Evolutionary conservation across 2,329 filamentous ascomycete species (phyloP).

Genomic region (Trichoderma citrinoviride): DNA sequence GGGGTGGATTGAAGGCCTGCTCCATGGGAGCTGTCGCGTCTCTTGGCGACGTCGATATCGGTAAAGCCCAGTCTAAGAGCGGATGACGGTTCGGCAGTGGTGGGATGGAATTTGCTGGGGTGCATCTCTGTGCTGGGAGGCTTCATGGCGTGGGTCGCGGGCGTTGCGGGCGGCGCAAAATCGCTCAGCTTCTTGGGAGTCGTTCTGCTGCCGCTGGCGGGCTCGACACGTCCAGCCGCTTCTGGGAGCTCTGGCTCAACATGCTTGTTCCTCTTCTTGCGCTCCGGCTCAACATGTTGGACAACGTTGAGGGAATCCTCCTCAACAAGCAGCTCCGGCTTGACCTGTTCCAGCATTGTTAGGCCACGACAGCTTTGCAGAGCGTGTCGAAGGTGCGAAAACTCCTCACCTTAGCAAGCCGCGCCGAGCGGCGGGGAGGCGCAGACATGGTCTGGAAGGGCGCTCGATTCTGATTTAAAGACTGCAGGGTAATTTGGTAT

Average conservation of each 20-base stretch:
- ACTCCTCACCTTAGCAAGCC: conserved; percentile 40
- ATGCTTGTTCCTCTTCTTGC: conserved; percentile 23
- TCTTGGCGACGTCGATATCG: conserved; percentile 54
- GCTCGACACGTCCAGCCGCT: neutral
- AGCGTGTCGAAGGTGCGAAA: neutral
- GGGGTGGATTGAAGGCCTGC: conserved; percentile 56
- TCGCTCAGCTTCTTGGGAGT: conserved; percentile 30
- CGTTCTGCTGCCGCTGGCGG: conserved; percentile 9
- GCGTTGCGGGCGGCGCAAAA: conserved; percentile 49
- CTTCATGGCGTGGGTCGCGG: conserved; percentile 64
- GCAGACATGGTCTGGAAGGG: conserved; percentile 34
- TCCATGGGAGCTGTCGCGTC: conserved; percentile 34
- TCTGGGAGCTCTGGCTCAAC: neutral
- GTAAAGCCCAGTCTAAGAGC: conserved; percentile 79
- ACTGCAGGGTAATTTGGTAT: conserved; percentile 5
- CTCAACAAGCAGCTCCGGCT: conserved; percentile 28
- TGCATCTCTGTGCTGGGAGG: conserved; percentile 84
- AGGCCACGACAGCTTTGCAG: conserved; percentile 1
- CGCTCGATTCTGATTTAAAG: conserved; percentile 8
- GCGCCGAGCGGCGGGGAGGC: conserved; percentile 45
- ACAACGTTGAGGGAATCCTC: neutral
- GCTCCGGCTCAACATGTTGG: neutral
- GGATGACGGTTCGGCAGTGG: conserved; percentile 73
- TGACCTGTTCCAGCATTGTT: conserved; percentile 28
- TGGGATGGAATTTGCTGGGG: conserved; percentile 76